Base-by-base conservation (phyloP, 345 rosid genomes). In the Brassica carinata region DNA sequence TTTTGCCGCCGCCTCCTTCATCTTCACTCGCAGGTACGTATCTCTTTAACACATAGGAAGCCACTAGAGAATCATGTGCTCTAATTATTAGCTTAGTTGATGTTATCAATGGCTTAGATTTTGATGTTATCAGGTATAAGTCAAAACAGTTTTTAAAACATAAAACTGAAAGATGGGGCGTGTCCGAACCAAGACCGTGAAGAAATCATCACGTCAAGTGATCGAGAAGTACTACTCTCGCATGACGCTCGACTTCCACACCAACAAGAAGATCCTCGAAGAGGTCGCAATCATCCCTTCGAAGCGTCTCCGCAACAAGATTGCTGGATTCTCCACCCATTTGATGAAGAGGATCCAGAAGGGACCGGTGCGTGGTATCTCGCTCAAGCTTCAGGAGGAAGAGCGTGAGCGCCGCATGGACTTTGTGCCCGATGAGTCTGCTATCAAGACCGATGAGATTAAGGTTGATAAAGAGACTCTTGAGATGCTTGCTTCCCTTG, bases 341-440 rank as follows among this genome's bases (percentile, higher is more conserved):
- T 72, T 91, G 66, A 91, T 81, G 84, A 81, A 81, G 26, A 88
- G 97, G 36, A 90, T 92, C 74, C 97, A 92, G 82, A 92, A 88
- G 84, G 97, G 97, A 19, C 88, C 96, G 0, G 97, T 92, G 6
- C 94, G 97, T 9, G 97, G 97, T 2, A 92, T 92, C 87, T 92
- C 97, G 0, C 83, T 91, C 71, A 92, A 92, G 83, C 90, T 92
- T 3, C 97, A 92, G 40, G 97, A 92, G 73, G 97, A 91, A 36
- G 96, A 92, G 87, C 90, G 97, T 0, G 97, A 92, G 81, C 90
- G 97, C 1, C 90, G 97, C 61, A 92, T 92, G 96, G 97, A 92
- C 87, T 92, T 91, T 72, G 97, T 92, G 3, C 97, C 97, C 4
- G 97, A 92, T 27, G 91, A 84, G 72, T 92, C 97, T 1, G 97